These are phyloP conservation scores for Brassica nigra DNA, from an alignment of 345 rosid genomes.

Conservation along the genomic window DNA sequence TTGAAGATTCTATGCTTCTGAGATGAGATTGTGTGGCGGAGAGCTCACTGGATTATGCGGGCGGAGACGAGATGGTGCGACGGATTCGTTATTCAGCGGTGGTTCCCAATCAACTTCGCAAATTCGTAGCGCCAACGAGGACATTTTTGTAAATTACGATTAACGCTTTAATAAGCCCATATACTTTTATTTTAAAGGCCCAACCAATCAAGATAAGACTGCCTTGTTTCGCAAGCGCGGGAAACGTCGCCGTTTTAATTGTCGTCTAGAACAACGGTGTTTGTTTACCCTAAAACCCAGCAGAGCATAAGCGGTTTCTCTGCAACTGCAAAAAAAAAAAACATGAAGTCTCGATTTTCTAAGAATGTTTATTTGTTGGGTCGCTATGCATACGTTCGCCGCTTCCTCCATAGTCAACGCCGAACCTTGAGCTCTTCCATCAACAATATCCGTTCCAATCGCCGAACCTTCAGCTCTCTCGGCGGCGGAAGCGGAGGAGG, in stretches of 20 bases:
- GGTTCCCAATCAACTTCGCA: background rate
- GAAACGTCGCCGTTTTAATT: background rate
- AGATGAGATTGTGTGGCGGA: background rate
- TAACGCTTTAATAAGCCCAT: background rate
- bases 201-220: background rate
- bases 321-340: slow-evolving; percentile 7
- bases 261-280: slow-evolving; percentile 33
- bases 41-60: background rate
- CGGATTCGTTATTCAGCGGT: background rate
- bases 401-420: slow-evolving; percentile 43
- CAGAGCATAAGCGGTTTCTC: slow-evolving; percentile 3
- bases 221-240: background rate
- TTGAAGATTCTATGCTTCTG: background rate
- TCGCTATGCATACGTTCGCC: slow-evolving; percentile 34
- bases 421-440: slow-evolving; percentile 52
- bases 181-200: background rate
- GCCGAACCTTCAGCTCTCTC: slow-evolving; percentile 43
- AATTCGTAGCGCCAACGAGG: background rate
- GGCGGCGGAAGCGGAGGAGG: slow-evolving; percentile 43
- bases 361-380: slow-evolving; percentile 34
- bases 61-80: background rate
- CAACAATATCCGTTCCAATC: slow-evolving; percentile 46
- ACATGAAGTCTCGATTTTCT: slow-evolving; percentile 54
- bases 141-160: background rate
- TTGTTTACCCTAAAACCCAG: slow-evolving; percentile 22